Base-by-base conservation (phyloP, 352 stramenopile genomes). In the Phytophthora tubulina region DNA sequence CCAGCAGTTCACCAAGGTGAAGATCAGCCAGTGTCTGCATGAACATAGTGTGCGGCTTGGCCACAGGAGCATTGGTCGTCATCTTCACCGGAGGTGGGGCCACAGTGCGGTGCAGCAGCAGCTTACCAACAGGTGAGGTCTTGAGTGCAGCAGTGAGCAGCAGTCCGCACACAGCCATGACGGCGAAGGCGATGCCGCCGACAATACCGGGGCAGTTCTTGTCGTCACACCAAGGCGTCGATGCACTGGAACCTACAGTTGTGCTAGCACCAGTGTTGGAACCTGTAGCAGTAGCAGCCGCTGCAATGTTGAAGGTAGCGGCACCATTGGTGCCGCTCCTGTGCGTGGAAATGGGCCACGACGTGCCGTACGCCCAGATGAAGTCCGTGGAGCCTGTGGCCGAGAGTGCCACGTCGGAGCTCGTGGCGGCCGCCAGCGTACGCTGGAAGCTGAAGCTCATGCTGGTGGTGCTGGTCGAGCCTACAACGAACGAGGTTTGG, bases 391-490 rank as follows among this genome's bases (percentile, higher is more conserved):
- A 54, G 4, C 27, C 65, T 8, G 61, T 78, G 8, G 82, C 49
- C 30, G 79, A 76, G 54, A 94, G 76, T 1, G 63, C 61, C 10
- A 96, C 76, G 56, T 93, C 84, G 21, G 76, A 79, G 4, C 67
- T 42, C 4, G 80, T 76, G 17, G 76, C 71, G 8, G 82, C 85
- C 9, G 75, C 79, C 21, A 95, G 62, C 41, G 80, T 82, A 32
- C 88, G 85, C 72, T 94, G 84, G 72, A 86, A 93, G 64, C 76
- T 90, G 70, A 93, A 96, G 59, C 75, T 84, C 72, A 91, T 86
- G 38, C 63, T 72, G 27, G 73, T 59, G 2, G 75, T 76, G 52
- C 76, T 81, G 42, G 78, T 56, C 41, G 78, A 51, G 50, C 75
- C 75, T 15, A 82, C 61, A 0, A 79, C 65, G 55, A 86, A 89